Percentiles rank a stretch among this genome's conserved stretches.
Evolutionary conservation across 805 yeast genomes (phyloP).

Genomic region (Maudiozyma pseudohumilis): DNA sequence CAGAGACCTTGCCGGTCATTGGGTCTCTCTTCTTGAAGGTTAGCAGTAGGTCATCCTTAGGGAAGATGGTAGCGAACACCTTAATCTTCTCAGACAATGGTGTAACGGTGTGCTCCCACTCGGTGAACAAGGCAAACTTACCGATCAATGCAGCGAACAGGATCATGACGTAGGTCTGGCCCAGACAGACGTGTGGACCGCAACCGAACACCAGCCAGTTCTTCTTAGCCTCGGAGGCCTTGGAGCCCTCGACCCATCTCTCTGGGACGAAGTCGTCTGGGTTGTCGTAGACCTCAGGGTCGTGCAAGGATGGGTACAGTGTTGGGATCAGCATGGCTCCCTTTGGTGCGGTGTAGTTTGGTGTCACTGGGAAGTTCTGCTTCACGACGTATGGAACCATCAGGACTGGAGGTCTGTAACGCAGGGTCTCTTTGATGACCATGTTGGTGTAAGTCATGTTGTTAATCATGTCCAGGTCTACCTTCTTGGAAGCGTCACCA

Average conservation of each 20-base stretch:
- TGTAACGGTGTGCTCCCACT: slow-evolving; percentile 76
- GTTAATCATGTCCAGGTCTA: slow-evolving; percentile 67
- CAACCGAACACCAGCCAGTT: slow-evolving; percentile 97
- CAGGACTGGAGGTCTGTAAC: slow-evolving; percentile 94
- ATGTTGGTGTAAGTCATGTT: slow-evolving; percentile 78
- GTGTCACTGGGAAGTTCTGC: slow-evolving; percentile 73
- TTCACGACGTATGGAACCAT: slow-evolving; percentile 97
- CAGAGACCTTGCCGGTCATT: slow-evolving; percentile 25
- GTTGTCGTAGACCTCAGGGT: slow-evolving; percentile 89
- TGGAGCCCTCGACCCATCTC: slow-evolving; percentile 79
- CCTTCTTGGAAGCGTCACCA: slow-evolving; percentile 55
- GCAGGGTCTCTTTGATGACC: slow-evolving; percentile 86
- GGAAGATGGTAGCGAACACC: slow-evolving; percentile 97
- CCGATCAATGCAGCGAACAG: slow-evolving; percentile 85
- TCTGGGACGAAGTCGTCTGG: slow-evolving; percentile 95
- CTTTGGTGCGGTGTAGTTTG: slow-evolving; percentile 84
- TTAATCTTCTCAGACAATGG: slow-evolving; percentile 82
- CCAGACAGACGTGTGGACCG: slow-evolving; percentile 94
- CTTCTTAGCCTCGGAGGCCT: slow-evolving; percentile 65
- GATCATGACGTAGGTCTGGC: slow-evolving; percentile 88
- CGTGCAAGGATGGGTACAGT: slow-evolving; percentile 90
- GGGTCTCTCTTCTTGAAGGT: slow-evolving; percentile 61
- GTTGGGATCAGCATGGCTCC: slow-evolving; percentile 97
- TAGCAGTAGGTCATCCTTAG: slow-evolving; percentile 84
- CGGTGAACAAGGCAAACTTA: slow-evolving; percentile 72